Conservation (phyloP, 164 flowering plant species). For the Aristolochia fimbriata region DNA sequence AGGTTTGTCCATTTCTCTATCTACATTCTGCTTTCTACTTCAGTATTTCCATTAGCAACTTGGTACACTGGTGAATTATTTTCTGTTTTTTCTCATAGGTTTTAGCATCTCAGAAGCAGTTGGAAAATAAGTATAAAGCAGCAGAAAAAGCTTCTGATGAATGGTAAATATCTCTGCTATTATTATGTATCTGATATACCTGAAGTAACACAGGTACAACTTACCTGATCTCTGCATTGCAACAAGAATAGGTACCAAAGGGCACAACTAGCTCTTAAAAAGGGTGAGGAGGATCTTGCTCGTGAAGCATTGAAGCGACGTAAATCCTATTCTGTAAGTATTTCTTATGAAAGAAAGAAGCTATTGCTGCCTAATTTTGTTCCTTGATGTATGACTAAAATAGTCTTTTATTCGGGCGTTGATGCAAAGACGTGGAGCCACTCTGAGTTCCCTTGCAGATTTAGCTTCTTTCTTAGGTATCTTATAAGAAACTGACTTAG, state of each 20-base stretch:
- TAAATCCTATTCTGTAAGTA: slow-evolving; percentile 75
- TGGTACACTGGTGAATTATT: not conserved
- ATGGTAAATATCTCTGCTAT: slow-evolving; percentile 36
- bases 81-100: slow-evolving; percentile 35
- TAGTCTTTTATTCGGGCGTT: no score
- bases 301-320: slow-evolving; percentile 89
- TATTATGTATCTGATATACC: not conserved
- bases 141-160: slow-evolving; percentile 84
- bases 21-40: no score
- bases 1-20: slow-evolving; percentile 25
- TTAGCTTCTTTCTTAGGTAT: no score
- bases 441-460: no score
- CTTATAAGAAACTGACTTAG: no score
- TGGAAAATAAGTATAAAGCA: slow-evolving; percentile 80
- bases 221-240: slow-evolving; percentile 2
- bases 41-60: no score
- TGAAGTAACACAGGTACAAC: not conserved
- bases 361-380: no score
- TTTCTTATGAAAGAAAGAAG: slow-evolving; percentile 1
- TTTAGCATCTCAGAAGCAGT: slow-evolving; percentile 80
- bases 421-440: no score
- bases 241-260: slow-evolving; percentile 48
- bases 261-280: slow-evolving; percentile 81
- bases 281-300: slow-evolving; percentile 89
- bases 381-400: no score